Conservation (phyloP, 2,329 filamentous ascomycete genomes). For the Colletotrichum paranaense region DNA sequence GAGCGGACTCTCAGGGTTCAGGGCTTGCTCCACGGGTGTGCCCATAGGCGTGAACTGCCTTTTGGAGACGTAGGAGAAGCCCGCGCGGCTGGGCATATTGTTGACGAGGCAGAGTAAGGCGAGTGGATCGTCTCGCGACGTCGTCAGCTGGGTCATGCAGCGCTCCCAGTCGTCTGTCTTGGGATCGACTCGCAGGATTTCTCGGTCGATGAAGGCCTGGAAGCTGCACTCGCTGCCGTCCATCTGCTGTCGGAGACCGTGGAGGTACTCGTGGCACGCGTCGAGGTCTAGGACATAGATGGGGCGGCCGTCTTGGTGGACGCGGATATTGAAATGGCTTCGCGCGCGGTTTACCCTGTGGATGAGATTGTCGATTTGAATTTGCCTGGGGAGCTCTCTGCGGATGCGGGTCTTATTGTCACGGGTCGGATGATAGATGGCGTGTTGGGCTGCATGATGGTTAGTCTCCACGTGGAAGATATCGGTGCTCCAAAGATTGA, state of each 20-base stretch:
- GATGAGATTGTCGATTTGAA: conserved; percentile 50
- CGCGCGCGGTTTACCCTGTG: conserved; percentile 49
- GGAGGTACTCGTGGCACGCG: conserved; percentile 52
- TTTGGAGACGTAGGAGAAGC: conserved; percentile 51
- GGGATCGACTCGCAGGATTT: conserved; percentile 43
- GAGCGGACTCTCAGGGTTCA: conserved; percentile 48
- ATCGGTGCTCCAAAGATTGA: neutral
- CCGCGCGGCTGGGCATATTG: conserved; percentile 57
- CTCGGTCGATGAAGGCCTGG: conserved; percentile 55
- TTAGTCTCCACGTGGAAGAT: neutral
- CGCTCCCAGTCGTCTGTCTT: conserved; percentile 47
- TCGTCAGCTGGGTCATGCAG: conserved; percentile 51
- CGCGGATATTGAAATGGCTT: conserved; percentile 54
- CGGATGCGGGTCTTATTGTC: conserved; percentile 48
- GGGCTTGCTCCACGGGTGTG: conserved; percentile 42
- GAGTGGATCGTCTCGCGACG: conserved; percentile 50
- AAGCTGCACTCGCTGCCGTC: conserved; percentile 50
- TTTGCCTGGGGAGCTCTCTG: conserved; percentile 52
- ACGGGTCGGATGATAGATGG: conserved; percentile 52
- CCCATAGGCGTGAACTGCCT: neutral
- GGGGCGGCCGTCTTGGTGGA: conserved; percentile 52
- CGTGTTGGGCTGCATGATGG: conserved; percentile 49
- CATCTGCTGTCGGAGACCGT: conserved; percentile 49
- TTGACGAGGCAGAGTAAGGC: conserved; percentile 54
- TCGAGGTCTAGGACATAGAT: conserved; percentile 54